Evolutionary conservation across 805 yeast species (phyloP).

Genomic region (Nakazawaea populi): DNA sequence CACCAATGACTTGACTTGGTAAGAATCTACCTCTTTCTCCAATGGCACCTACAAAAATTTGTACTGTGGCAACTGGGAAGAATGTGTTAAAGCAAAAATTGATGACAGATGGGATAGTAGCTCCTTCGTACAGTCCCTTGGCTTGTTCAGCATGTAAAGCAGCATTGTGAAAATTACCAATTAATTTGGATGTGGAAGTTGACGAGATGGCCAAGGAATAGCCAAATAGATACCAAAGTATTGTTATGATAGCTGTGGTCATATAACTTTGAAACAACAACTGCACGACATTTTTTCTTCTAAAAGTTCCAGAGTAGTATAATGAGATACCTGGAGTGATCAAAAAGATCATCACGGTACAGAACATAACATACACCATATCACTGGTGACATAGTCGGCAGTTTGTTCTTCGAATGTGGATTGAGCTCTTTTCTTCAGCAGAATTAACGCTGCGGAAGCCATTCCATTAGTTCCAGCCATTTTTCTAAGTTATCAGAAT

Average conservation of each 20-base stretch:
- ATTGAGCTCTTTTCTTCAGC: slow-evolving; percentile 1
- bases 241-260: slow-evolving; percentile 31
- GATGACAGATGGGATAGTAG: slow-evolving; percentile 41
- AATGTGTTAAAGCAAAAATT: slow-evolving; percentile 37
- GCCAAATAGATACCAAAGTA: slow-evolving; percentile 41
- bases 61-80: slow-evolving; percentile 43
- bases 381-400: slow-evolving; percentile 34
- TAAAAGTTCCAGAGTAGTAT: slow-evolving; percentile 37
- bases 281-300: slow-evolving; percentile 36
- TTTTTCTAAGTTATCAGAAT: background rate
- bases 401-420: slow-evolving; percentile 26
- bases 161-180: slow-evolving; percentile 33
- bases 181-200: slow-evolving; percentile 20
- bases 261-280: slow-evolving; percentile 37
- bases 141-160: slow-evolving; percentile 34
- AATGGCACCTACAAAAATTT: slow-evolving; percentile 39
- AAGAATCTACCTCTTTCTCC: slow-evolving; percentile 37
- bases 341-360: slow-evolving; percentile 42
- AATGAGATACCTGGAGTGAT: slow-evolving; percentile 42
- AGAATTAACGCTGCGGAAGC: slow-evolving; percentile 1
- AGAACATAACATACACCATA: slow-evolving; percentile 43
- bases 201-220: slow-evolving; percentile 36
- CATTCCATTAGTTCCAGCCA: slow-evolving; percentile 3
- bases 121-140: slow-evolving; percentile 35
- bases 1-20: slow-evolving; percentile 35